Evolutionary conservation across 805 yeast genomes (phyloP), one percentile per base, ranked within the genome.

Genomic region (Candida hungchunana): DNA sequence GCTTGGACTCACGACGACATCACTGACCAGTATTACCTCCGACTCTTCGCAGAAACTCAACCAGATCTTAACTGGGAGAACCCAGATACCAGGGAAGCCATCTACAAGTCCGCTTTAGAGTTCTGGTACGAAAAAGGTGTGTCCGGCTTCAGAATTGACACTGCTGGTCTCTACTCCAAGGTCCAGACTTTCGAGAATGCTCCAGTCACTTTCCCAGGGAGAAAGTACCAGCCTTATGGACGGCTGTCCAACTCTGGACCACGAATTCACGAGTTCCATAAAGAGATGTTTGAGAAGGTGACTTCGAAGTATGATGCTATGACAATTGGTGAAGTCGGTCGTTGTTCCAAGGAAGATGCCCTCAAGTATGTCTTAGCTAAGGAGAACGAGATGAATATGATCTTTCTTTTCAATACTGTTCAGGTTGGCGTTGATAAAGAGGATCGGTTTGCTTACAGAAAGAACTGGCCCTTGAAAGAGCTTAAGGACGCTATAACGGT

Each of bases 31-130:
- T 75, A 73, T 59, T 76, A 75, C 55, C 57, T 76, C 44, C 68
- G 66, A 35, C 59, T 75, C 39, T 76, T 73, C 56, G 77, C 78
- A 10, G 58, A 56, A 32, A 51, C 67, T 21, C 81, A 76, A 56
- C 81, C 81, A 12, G 82, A 76, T 49, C 61, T 76, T 47, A 76
- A 75, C 58, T 76, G 81, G 82, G 80, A 75, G 44, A 73, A 66
- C 49, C 49, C 47, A 36, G 55, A 48, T 18, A 37, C 50, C n/a
- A 43, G 60, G 34, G 37, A 43, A 7, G 55, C 55, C 10, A 47
- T 75, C 36, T 71, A 71, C 56, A 60, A 71, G 26, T 52, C 62
- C 16, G 76, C 78, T 8, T 54, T 73, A 43, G 58, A 58, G 25
- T 75, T 64, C 55, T 76, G 82, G 81, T 67, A 67, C 38, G 67